Evolutionary conservation across 345 rosid genomes (phyloP).

Genomic region (Dipteronia dyeriana): DNA sequence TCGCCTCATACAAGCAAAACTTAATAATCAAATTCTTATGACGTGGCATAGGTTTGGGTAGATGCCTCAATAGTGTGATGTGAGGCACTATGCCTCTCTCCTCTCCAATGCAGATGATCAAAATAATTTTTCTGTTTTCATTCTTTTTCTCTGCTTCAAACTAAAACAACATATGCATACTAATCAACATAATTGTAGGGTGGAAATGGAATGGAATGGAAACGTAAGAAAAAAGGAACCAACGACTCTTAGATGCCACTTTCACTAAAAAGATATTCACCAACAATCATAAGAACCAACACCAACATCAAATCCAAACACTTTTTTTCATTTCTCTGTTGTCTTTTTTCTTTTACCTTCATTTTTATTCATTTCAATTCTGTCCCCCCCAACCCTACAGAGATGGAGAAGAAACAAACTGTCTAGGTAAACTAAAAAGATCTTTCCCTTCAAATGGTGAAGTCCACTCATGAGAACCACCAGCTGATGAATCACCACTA

Average conservation of each 20-base stretch:
- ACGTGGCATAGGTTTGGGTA: too few species aligned
- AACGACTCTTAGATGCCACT: background rate
- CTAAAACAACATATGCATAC: too few species aligned
- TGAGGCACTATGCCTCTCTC: too few species aligned
- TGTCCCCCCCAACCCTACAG: constrained; percentile 51
- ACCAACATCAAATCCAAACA: constrained; percentile 53
- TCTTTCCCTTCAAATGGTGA: constrained; percentile 92
- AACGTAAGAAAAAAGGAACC: background rate
- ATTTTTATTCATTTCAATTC: constrained; percentile 40
- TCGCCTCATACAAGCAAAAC: too few species aligned
- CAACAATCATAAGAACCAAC: constrained; percentile 37
- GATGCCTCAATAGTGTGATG: too few species aligned
- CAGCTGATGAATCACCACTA: constrained; percentile 40
- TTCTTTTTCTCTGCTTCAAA: too few species aligned
- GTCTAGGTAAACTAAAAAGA: constrained; percentile 86
- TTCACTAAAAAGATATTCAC: constrained; percentile 28
- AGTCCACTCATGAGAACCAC: constrained; percentile 70
- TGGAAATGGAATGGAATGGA: background rate
- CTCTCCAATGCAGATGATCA: too few species aligned
- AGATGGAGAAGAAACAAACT: constrained; percentile 77
- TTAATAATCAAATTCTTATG: too few species aligned
- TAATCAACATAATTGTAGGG: background rate
- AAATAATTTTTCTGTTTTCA: too few species aligned
- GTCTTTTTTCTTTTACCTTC: constrained; percentile 10
- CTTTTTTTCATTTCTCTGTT: constrained; percentile 25